These are phyloP conservation scores for Magnusiomyces paraingens DNA, from an alignment of 1,139 yeast genomes.

Conservation along the genomic window DNA sequence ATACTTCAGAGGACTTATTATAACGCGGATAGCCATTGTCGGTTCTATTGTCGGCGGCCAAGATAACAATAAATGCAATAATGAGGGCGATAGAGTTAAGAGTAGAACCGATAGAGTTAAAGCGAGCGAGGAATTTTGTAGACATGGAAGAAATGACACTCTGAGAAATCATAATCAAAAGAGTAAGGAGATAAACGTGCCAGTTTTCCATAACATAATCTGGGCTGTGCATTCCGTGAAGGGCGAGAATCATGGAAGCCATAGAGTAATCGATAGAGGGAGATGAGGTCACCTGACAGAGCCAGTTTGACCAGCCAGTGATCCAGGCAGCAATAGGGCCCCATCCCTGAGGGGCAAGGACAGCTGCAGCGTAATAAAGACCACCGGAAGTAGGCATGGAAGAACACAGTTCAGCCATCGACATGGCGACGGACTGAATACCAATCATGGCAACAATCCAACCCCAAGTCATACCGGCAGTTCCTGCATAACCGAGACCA, in stretches of 20 bases:
- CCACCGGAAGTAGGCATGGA: constrained; percentile 67
- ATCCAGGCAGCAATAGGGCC: constrained; percentile 53
- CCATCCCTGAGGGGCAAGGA: constrained; percentile 49
- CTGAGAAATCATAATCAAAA: constrained; percentile 48
- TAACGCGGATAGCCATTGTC: constrained; percentile 43
- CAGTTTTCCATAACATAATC: constrained; percentile 43
- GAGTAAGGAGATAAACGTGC: constrained; percentile 46
- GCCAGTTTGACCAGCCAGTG: constrained; percentile 55
- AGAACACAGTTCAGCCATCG: constrained; percentile 55
- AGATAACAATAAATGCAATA: constrained; percentile 51
- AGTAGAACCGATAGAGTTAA: constrained; percentile 49
- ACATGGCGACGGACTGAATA: constrained; percentile 44
- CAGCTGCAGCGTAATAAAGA: constrained; percentile 47
- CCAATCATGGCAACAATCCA: constrained; percentile 52
- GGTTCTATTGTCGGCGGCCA: constrained; percentile 46
- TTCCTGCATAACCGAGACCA: constrained; percentile 47
- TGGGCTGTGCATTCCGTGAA: constrained; percentile 36
- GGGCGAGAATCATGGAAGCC: constrained; percentile 55
- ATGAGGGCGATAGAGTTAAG: constrained; percentile 45
- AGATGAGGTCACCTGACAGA: constrained; percentile 51
- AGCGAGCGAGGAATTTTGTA: constrained; percentile 51
- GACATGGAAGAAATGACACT: constrained; percentile 36
- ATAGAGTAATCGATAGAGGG: constrained; percentile 60
- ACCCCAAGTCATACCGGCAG: constrained; percentile 57
- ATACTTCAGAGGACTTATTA: constrained; percentile 46